Evolutionary conservation across 176 grass and related monocot genomes (phyloP), one percentile per base, ranked within the genome.

Genomic region (Guadua angustifolia): DNA sequence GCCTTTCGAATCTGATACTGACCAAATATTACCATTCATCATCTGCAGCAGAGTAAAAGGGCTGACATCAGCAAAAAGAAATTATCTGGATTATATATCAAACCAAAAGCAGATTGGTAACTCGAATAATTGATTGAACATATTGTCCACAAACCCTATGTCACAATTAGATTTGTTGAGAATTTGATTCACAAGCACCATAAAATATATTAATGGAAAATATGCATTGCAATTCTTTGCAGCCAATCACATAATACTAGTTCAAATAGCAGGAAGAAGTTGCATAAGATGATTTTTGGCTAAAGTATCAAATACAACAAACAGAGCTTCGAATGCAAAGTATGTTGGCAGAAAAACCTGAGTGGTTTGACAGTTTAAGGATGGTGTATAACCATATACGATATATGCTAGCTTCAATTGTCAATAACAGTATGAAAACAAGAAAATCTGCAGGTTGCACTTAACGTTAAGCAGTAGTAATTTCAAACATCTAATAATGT

Each of bases 11-110:
- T 88, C 89, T 61, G 91, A 91, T 26, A 87, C 86, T 39, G 88
- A 89, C 87, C 86, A 93, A 79, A 99, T 99, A 58, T 99, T 90
- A 9, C 96, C 96, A 80, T 94, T 87, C 96, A 99, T 99, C 84
- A 88, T 87, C 96, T 99, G 85, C 61, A 56, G 0, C 58, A 79
- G 56, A 68, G 36, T 29, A 66, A 44, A 79, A 62, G 44, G 47
- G 9, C 17, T 35, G 73, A 35, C 0, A 32, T 90, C 63, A 79
- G 74, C 19, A 77, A 40, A 78, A 70, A 60, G 0, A 55, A 24
- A 22, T 42, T 16, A 52, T 75, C 21, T 50, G 44, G 44, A 67
- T 67, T 21, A 79, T 59, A 35, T 4, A 74, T 79, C 40, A 73
- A n/a, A 59, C 63, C 42, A 66, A 71, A 0, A 12, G 47, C 17